Conservation (phyloP, 768 basidiomycete genomes). For the Lactarius indigo region DNA sequence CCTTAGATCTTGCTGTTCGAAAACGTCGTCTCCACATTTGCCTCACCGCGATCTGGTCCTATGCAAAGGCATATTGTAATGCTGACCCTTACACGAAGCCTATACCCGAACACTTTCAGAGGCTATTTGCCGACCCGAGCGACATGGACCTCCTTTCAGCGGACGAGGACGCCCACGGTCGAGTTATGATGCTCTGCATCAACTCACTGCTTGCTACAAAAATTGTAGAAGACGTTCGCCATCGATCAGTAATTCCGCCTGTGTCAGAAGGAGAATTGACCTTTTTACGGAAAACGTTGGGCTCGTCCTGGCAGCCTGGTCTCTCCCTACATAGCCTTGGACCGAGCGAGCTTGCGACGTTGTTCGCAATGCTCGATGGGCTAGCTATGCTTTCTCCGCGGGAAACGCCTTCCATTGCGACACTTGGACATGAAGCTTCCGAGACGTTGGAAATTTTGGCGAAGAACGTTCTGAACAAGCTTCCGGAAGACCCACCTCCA, state of each 20-base stretch:
- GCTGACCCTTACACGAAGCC: not conserved
- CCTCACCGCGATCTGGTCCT: not conserved
- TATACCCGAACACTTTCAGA: constrained; percentile 2
- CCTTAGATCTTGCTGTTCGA: not conserved
- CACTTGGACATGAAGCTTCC: not conserved
- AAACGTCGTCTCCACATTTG: not conserved
- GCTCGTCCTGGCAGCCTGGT: not conserved
- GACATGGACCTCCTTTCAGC: not conserved
- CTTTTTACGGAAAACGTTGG: not conserved
- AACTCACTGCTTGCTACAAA: not conserved
- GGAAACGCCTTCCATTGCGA: not conserved
- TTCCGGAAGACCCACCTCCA: not conserved
- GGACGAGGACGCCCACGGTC: not conserved
- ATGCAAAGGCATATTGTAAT: not conserved
- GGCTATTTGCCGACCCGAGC: not conserved
- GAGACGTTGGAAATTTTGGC: not conserved
- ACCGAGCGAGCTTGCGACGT: not conserved
- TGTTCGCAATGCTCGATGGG: not conserved
- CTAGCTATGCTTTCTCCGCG: not conserved
- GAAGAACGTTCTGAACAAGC: not conserved
- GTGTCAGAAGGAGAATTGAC: not conserved
- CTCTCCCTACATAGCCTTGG: not conserved
- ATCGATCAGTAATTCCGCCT: not conserved
- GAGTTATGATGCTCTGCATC: not conserved
- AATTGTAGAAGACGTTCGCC: not conserved